Evolutionary conservation across 2,329 filamentous ascomycete genomes (phyloP).

Genomic region (Epicoccum sorghinum): DNA sequence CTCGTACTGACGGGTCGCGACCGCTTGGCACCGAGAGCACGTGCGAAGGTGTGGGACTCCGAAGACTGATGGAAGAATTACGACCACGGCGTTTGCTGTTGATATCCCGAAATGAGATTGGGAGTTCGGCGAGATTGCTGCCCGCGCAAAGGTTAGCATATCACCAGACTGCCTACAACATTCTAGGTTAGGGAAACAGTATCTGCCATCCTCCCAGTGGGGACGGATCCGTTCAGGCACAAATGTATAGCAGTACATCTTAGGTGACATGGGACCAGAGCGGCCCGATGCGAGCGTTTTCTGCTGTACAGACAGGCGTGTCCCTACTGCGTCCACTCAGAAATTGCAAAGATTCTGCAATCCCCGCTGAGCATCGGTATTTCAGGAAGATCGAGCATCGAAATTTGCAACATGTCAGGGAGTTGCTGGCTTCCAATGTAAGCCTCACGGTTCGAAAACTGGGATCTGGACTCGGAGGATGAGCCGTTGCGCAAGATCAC

Average conservation of each 20-base stretch:
- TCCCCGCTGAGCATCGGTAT: constrained; percentile 8
- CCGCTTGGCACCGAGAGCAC: constrained; percentile 11
- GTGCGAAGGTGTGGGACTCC: constrained; percentile 1
- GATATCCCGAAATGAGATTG: constrained; percentile 5
- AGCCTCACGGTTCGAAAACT: constrained; percentile 18
- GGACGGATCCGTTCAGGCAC: constrained; percentile 4
- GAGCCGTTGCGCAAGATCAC: constrained; percentile 36
- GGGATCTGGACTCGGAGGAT: constrained; percentile 25
- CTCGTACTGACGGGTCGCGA: not conserved
- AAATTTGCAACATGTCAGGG: constrained; percentile 15
- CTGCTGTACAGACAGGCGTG: not conserved
- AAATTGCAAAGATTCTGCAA: constrained; percentile 19
- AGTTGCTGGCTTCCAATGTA: constrained; percentile 8
- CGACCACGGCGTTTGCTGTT: not conserved
- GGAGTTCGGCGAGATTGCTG: constrained; percentile 11
- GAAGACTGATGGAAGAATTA: constrained; percentile 9
- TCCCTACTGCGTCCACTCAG: not conserved
- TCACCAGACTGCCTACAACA: too few species aligned
- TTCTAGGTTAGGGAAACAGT: too few species aligned
- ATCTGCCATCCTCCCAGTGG: too few species aligned
- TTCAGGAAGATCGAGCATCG: constrained; percentile 15
- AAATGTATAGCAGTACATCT: not conserved
- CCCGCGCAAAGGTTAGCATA: not conserved
- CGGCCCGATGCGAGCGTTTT: constrained; percentile 16
- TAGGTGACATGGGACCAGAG: constrained; percentile 2